Percentiles rank a stretch among this genome's conserved stretches.
Conservation (phyloP, 148 eudicot species). For the Tetragonia tetragonoides region DNA sequence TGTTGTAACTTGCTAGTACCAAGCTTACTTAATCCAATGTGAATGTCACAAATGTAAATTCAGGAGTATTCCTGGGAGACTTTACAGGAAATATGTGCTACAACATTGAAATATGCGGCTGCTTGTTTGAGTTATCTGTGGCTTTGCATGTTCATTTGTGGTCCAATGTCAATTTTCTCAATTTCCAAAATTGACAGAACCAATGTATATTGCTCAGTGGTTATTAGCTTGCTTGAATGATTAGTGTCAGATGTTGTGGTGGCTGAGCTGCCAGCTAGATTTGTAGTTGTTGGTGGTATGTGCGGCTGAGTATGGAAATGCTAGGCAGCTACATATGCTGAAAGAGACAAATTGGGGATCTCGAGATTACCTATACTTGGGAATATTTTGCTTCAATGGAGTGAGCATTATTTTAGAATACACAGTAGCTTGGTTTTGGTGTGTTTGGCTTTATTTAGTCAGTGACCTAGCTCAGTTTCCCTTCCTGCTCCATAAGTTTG, state of each 20-base stretch:
- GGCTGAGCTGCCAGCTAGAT: background rate
- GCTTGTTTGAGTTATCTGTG: background rate
- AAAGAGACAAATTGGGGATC: background rate
- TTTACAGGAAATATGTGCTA: background rate
- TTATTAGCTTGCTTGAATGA: conserved; percentile 3
- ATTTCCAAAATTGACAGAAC: background rate
- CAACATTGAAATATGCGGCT: background rate
- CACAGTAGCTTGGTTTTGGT: background rate
- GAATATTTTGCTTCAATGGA: background rate
- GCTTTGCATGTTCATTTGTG: background rate
- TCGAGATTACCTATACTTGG: background rate
- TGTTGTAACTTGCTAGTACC: background rate
- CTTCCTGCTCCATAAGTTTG: background rate
- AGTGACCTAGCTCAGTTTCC: background rate
- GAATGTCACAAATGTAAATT: background rate
- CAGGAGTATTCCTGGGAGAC: background rate
- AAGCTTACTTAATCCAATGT: background rate
- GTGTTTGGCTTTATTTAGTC: background rate
- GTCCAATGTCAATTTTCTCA: background rate
- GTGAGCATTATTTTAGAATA: background rate
- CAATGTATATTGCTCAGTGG: background rate
- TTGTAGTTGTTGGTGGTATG: background rate
- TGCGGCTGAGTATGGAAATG: background rate
- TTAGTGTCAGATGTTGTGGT: background rate
- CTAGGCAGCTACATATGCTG: background rate